Base-by-base conservation (phyloP, 2,329 filamentous ascomycete genomes). In the Coniosporium uncinatum region DNA sequence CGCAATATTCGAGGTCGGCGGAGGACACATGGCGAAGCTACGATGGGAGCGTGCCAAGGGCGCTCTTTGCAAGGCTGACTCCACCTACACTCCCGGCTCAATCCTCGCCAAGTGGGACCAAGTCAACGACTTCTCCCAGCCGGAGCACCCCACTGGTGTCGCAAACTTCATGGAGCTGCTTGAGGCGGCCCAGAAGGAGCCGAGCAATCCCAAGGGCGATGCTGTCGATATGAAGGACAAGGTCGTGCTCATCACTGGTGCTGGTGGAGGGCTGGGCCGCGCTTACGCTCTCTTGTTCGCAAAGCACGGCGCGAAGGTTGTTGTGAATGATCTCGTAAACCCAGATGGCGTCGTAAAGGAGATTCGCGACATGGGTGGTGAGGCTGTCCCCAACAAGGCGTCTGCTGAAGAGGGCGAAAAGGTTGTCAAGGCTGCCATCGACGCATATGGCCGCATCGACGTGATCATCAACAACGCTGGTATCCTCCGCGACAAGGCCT, bases 381-480 rank as follows among this genome's bases (percentile, higher is more conserved):
- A 90, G 69, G 89, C 90, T 16, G 85, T 85, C 40, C 88, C 87
- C 52, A 86, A 89, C 62, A 95, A 93, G 71, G 86, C 86, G 42
- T 91, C 84, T 21, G 88, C 87, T 48, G 87, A 94, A 63, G 88
- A 95, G 46, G 89, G 89, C 37, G 88, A 95, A 36, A 73, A 74
- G 29, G 85, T 95, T 35, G 82, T 95, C 52, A 89, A 94, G 75
- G 81, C 78, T 42, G 88, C 88, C 41, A 90, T 95, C 52, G 88
- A 95, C 58, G 81, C 83, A 33, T 95, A 85, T 59, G 89, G 90
- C 54, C 85, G 89, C 52, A 75, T 95, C 52, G 89, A 95, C 61
- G 88, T 95, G 49, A 64, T 95, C 48, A 76, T 95, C 70, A 95
- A 95, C 79, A 95, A 95, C 57, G 89, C 89, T 41, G 89, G 89